These are phyloP conservation scores for Claviceps fusiformis DNA, from an alignment of 2,329 filamentous ascomycete genomes.

Conservation along the genomic window DNA sequence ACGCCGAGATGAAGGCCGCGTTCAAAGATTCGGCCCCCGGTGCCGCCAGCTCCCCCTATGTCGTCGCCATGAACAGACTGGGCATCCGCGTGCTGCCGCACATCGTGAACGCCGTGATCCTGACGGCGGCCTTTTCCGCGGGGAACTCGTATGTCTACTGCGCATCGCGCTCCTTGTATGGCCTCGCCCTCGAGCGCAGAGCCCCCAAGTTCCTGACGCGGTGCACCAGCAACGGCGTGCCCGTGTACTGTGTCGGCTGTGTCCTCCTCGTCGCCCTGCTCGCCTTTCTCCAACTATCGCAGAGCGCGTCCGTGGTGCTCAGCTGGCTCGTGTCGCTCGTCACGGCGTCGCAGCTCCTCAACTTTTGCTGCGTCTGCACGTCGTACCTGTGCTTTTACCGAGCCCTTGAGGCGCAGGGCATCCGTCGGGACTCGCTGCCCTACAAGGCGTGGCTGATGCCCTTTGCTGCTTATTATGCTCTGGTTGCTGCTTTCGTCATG, in stretches of 20 bases:
- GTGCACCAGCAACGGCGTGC: slow-evolving; percentile 53
- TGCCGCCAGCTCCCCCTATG: slow-evolving; percentile 55
- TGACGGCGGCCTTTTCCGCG: slow-evolving; percentile 53
- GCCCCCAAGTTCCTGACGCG: slow-evolving; percentile 45
- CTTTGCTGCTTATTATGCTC: slow-evolving; percentile 54
- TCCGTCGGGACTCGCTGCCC: slow-evolving; percentile 53
- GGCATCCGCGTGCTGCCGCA: slow-evolving; percentile 50
- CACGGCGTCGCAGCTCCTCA: slow-evolving; percentile 63
- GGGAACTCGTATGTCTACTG: slow-evolving; percentile 54
- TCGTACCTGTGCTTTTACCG: slow-evolving; percentile 62
- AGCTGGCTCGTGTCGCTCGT: slow-evolving; percentile 57
- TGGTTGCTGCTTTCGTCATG: slow-evolving; percentile 54
- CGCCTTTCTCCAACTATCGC: slow-evolving; percentile 59
- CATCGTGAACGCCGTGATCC: slow-evolving; percentile 59
- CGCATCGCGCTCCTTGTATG: slow-evolving; percentile 54
- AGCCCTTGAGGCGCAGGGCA: slow-evolving; percentile 54
- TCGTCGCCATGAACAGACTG: slow-evolving; percentile 55
- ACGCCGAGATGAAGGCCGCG: slow-evolving; percentile 44
- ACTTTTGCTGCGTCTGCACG: slow-evolving; percentile 54
- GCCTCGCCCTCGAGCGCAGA: slow-evolving; percentile 54
- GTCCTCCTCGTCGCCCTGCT: slow-evolving; percentile 57
- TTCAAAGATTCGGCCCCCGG: slow-evolving; percentile 46
- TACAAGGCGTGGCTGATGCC: slow-evolving; percentile 59
- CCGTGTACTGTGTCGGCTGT: slow-evolving; percentile 56
- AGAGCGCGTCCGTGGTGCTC: slow-evolving; percentile 51